Evolutionary conservation across 129 eudicot genomes (phyloP), one percentile per base, ranked within the genome.

Genomic region (Mikania micrantha): DNA sequence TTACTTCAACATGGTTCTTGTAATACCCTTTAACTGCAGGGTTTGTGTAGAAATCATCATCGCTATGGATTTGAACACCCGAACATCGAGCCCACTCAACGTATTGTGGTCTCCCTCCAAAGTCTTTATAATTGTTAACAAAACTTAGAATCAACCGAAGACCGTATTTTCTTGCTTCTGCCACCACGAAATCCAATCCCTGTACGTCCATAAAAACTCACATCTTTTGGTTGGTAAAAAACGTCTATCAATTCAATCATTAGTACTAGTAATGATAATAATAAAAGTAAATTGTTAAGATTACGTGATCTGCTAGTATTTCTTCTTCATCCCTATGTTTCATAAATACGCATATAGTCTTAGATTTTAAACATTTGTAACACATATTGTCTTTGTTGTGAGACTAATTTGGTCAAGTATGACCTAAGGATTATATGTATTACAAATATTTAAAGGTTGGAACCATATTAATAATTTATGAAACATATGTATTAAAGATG

Each of bases 161-260:
- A 22, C 85, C 83, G 19, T 81, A 82, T 40, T 78, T 84, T 77
- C 69, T 86, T 58, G 90, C 96, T 80, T 90, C 90, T 0, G 96
- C 71, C 8, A 90, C 56, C 54, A 86, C 94, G 35, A 84, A 86
- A 80, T 90, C 96, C 53, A 90, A 66, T 65, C 88, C 96, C 94
- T 89, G 15, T 9, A 6, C 5, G 35, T 13, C 12, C 53, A n/a
- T 10, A 59, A 29, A 41, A 27, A 35, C 28, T 36, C 36, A 22
- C 7, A 7, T 1, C 9, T 35, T 5, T 50, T 2, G 22, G 22
- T 44, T n/a, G 1, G 12, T 64, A 10, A 73, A 73, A 7, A 50
- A 63, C 5, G 53, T 11, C n/a, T 4, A 12, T 36, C 1, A 15
- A 31, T 5, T n/a, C n/a, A n/a, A n/a, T n/a, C n/a, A n/a, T n/a